Base-by-base conservation (phyloP, 768 basidiomycete genomes). In the Hygrophoropsis aurantiaca region DNA sequence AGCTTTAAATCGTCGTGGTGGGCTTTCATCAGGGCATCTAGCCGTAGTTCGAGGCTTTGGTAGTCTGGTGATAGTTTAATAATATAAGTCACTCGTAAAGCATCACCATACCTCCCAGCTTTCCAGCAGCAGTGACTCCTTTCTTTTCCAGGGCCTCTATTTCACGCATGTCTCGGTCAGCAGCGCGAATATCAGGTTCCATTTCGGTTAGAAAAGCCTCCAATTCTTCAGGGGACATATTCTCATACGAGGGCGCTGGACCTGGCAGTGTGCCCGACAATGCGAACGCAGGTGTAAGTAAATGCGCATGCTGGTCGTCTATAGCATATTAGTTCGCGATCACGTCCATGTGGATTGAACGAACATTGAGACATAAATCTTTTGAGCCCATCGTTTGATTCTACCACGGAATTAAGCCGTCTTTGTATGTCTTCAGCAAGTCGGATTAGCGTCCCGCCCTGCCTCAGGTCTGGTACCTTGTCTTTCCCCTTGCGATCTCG, bases 141-240 rank as follows among this genome's bases (percentile, higher is more conserved):
- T 81, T 86, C 57, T 77, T 76, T 55, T 87, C 83, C 38, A 91
- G 65, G 11, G 72, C 64, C 47, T 84, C 82, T 25, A 93, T 87
- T 59, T 91, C 90, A 30, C 77, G 78, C 75, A 91, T 79, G 55
- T 90, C 88, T 7, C 85, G 79, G 55, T 92, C 90, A 9, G 88
- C 90, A 25, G 82, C 79, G 24, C 90, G 87, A 42, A 92, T 81
- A 42, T 93, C 90, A 4, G 82, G 78, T 53, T 91, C 90, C 82
- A 92, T 87, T 58, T 93, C 90, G 0, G 75, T 65, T 9, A 91
- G 65, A 46, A 87, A 74, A 0, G 84, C 82, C 33, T 87, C 85
- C 7, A 91, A 68, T 55, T 87, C 87, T 47, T 78, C 77, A 0
- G 79, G 58, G 0, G 84, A 74, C 81, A 91, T 83, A 30, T 74